Conservation (phyloP, 768 basidiomycete species). For the Astraeus odoratus region DNA sequence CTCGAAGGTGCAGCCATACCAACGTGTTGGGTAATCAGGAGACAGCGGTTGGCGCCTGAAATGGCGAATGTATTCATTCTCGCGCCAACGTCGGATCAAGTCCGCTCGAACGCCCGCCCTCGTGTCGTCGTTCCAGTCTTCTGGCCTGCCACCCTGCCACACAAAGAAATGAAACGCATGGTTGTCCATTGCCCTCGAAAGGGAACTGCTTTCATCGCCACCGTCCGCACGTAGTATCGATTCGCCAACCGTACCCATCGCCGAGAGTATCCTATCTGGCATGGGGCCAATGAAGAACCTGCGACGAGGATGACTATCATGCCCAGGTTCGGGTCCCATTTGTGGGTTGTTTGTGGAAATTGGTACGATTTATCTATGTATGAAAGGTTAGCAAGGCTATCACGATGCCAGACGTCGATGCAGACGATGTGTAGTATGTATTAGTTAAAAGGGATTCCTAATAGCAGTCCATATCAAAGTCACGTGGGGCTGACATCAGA, state of each 20-base stretch:
- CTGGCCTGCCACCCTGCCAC: conserved; percentile 51
- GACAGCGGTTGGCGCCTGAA: conserved; percentile 25
- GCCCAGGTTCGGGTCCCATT: not conserved
- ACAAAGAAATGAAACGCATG: conserved; percentile 63
- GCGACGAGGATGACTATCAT: conserved; percentile 32
- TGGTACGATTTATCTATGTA: not conserved
- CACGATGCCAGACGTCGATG: too few relatives aligned
- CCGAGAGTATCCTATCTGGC: conserved; percentile 51
- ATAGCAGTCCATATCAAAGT: not conserved
- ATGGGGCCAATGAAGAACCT: conserved; percentile 74
- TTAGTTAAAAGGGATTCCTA: not conserved
- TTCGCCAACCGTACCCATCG: conserved; percentile 28
- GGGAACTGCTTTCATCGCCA: conserved; percentile 35
- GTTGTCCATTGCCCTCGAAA: conserved; percentile 38
- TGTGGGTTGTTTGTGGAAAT: not conserved
- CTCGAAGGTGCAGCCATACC: conserved; percentile 74
- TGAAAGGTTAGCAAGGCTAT: too few relatives aligned
- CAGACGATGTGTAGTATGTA: not conserved
- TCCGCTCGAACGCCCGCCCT: conserved; percentile 47
- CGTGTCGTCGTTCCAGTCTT: conserved; percentile 59
- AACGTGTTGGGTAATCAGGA: conserved; percentile 27
- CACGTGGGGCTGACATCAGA: conserved; percentile 22
- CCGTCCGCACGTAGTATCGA: conserved; percentile 16
- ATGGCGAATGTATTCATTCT: conserved; percentile 57
- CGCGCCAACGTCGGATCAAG: conserved; percentile 54